Base-by-base conservation (phyloP, 495 filamentous ascomycete genomes). In the Daldinia concentrica region DNA sequence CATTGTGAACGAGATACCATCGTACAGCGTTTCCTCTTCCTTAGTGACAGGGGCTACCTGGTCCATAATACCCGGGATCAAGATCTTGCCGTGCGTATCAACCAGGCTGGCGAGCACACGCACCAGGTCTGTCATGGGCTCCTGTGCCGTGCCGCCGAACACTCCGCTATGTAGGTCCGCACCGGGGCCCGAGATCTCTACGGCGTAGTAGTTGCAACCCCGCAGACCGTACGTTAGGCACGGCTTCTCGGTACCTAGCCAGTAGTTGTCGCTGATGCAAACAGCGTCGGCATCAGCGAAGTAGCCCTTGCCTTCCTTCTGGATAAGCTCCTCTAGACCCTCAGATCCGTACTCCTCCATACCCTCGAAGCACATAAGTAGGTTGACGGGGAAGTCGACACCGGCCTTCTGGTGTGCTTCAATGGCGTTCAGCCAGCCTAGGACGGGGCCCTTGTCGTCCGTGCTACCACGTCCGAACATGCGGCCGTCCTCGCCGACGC, bases 311-410 rank as follows among this genome's bases (percentile, higher is more conserved):
- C 88, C 91, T 82, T 99, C 96, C 17, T 86, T 89, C 68, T 91
- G 84, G 79, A 99, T 97, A 68, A 98, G 91, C 48, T 97, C 95
- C 68, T 99, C 95, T 43, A 99, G 86, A 41, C 96, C 96, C 75
- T 98, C 96, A 0, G 93, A 97, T 43, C 96, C 96, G 79, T 97
- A 97, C 82, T 99, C 96, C 82, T 99, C 95, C 96, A 99, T 99
- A 45, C 96, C 96, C 82, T 99, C 96, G 76, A 99, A 99, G 85
- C 96, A 99, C 93, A 97, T 98, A 32, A 99, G 88, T 63, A 99
- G 86, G 85, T 99, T 99, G 72, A 99, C 95, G 6, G 96, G 96
- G 76, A 98, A 90, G 54, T 97, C 95, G 54, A 98, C 85, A 43
- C 94, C 93, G 57, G 96, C 94, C 80, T 92, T 93, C 80, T 94